Evolutionary conservation across 768 basidiomycete species (phyloP).

Genomic region (Trichaptum fuscoviolaceum): DNA sequence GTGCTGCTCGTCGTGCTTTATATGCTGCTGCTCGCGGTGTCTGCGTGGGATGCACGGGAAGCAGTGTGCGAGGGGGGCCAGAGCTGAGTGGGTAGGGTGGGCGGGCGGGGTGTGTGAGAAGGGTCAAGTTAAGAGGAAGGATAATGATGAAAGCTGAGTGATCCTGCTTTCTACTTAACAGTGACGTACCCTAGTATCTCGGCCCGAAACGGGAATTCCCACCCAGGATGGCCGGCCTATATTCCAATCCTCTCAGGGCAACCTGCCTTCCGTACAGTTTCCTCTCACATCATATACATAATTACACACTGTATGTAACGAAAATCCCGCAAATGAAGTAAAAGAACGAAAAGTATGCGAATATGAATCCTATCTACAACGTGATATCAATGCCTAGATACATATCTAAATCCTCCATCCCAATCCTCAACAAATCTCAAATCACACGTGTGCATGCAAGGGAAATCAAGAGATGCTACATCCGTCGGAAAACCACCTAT

Average conservation of each 20-base stretch:
- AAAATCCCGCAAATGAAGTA: neutral
- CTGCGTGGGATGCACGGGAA: neutral
- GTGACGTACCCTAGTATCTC: neutral
- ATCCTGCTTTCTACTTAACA: neutral
- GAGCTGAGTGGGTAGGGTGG: neutral
- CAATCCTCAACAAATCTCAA: neutral
- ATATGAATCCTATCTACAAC: neutral
- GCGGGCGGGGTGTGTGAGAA: constrained; percentile 4
- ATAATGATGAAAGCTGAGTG: constrained; percentile 1
- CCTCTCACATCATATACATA: neutral
- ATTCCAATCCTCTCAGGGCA: neutral
- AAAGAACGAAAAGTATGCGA: neutral
- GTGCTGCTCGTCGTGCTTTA: neutral
- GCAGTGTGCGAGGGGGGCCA: neutral
- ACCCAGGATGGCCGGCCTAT: neutral
- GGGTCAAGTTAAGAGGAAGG: neutral
- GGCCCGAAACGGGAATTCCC: constrained; percentile 1
- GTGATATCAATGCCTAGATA: neutral
- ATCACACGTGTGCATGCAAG: neutral
- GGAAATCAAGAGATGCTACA: constrained; percentile 47
- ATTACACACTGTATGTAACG: too few relatives aligned
- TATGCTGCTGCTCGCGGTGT: neutral
- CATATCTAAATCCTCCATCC: neutral
- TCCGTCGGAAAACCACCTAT: constrained; percentile 73
- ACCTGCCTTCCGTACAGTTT: neutral